Evolutionary conservation across 2,329 filamentous ascomycete species (phyloP).

Genomic region (Diplocarpon rosae): DNA sequence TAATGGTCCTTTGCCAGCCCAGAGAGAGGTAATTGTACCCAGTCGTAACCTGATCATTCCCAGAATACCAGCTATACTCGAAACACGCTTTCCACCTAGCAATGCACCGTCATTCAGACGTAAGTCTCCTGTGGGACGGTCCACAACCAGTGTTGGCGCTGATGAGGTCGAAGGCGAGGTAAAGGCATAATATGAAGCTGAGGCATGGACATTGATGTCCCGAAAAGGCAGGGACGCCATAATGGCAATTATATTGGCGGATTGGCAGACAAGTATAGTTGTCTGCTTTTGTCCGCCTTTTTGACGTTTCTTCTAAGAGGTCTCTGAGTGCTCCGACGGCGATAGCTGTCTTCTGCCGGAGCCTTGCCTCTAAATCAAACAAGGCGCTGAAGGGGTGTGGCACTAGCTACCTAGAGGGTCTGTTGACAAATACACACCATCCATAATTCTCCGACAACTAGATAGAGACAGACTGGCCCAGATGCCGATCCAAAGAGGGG

Average conservation of each 20-base stretch:
- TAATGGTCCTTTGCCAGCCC: not conserved
- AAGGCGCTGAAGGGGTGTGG: not conserved
- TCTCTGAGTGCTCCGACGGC: not conserved
- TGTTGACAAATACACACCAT: not conserved
- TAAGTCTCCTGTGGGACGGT: slow-evolving; percentile 84
- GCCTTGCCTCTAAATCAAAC: slow-evolving; percentile 1
- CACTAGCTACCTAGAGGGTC: too few relatives aligned
- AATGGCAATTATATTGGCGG: slow-evolving; percentile 7
- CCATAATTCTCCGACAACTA: too few relatives aligned
- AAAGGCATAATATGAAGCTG: slow-evolving; percentile 88
- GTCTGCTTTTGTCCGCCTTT: slow-evolving; percentile 1
- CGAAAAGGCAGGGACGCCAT: slow-evolving; percentile 65
- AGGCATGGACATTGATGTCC: slow-evolving; percentile 94
- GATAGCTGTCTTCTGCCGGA: slow-evolving; percentile 4
- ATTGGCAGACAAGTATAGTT: not conserved
- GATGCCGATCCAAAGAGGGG: too few relatives aligned
- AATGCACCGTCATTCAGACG: slow-evolving; percentile 72
- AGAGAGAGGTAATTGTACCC: slow-evolving; percentile 43
- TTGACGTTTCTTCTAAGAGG: not conserved
- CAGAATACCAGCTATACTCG: slow-evolving; percentile 88
- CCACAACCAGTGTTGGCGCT: slow-evolving; percentile 77
- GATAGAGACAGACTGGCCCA: too few relatives aligned
- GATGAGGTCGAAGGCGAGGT: slow-evolving; percentile 89
- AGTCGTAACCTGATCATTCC: slow-evolving; percentile 89
- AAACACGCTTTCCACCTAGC: slow-evolving; percentile 70